Base-by-base conservation (phyloP, 2,329 filamentous ascomycete genomes). In the Bimuria novae-zelandiae region DNA sequence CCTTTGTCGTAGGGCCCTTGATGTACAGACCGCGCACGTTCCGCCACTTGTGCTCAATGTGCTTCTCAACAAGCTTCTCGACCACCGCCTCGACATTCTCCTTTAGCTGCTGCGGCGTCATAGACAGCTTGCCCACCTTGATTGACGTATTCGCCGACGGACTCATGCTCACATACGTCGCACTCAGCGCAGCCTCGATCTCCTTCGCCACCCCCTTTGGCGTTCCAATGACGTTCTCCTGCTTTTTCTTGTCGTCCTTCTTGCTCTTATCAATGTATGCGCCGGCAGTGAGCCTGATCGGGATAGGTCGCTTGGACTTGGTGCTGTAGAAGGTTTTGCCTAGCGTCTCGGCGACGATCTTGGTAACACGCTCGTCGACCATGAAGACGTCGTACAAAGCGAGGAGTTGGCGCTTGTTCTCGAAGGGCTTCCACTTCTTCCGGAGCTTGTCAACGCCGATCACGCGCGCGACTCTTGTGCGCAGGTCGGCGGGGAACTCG, bases 321-420 rank as follows among this genome's bases (percentile, higher is more conserved):
- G 79, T 82, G 79, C 92, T 89, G 83, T 94, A 97, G 75, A 99
- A 97, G 1, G 88, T 88, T 79, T 96, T 97, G 64, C 93, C 94
- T 11, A 99, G 85, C 2, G 87, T 80, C 60, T 84, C 83, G 51
- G 92, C 90, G 54, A 97, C 82, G 55, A 82, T 79, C 53, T 82
- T 84, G 57, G 86, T 78, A 50, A 99, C 89, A 43, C 94, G 83
- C 69, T 96, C 90, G 73, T 99, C 94, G 47, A 89, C 93, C 52
- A 99, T 82, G 79, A 99, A 97, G 51, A 97, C 79, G 72, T 97
- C 94, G 75, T 97, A 91, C 74, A 96, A 90, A 39, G 85, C 80
- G 57, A 88, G 84, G 30, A 99, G 83, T 74, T 94, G 90, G 60
- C 94, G 83, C 60, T 71, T 70, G 41, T 85, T 86, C 79, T 99